A percentile compares a stretch with the other conserved stretches of the same genome.
These are phyloP conservation scores for Urochloa ruziziensis DNA, from an alignment of 176 grass and related monocot genomes.

Conservation along the genomic window DNA sequence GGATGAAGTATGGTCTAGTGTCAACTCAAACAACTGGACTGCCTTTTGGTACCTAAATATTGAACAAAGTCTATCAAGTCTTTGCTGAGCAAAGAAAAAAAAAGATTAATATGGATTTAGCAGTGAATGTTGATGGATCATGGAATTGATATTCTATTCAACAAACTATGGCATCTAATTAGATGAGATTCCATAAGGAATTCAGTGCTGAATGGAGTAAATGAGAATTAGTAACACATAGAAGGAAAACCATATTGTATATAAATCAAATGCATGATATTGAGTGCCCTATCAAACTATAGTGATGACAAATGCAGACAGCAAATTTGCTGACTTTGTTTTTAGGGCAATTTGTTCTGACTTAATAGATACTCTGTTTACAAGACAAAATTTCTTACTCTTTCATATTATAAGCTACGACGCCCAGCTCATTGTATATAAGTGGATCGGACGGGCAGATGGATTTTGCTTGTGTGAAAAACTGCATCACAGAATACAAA, in stretches of 20 bases:
- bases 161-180: slow-evolving; percentile 13
- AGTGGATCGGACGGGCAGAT: slow-evolving; percentile 96
- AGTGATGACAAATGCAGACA: background rate
- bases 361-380: slow-evolving; percentile 10
- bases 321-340: background rate
- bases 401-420: slow-evolving; percentile 94
- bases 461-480: slow-evolving; percentile 86
- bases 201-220: background rate
- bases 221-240: slow-evolving; percentile 9
- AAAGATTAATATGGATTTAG: background rate
- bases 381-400: slow-evolving; percentile 59
- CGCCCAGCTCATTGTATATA: slow-evolving; percentile 89
- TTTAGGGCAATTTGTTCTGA: too few relatives aligned
- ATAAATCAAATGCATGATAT: background rate
- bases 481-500: slow-evolving; percentile 66
- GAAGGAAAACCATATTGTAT: background rate
- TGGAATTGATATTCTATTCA: slow-evolving; percentile 22
- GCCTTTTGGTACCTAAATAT: slow-evolving; percentile 84
- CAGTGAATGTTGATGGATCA: background rate
- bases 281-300: slow-evolving; percentile 2
- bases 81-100: background rate
- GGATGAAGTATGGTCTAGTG: slow-evolving; percentile 64
- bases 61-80: slow-evolving; percentile 24
- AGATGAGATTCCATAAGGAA: slow-evolving; percentile 23
- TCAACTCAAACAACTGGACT: slow-evolving; percentile 81